Base-by-base conservation (phyloP, 1,284 basidiomycete species). In the Apiotrichum porosum region DNA sequence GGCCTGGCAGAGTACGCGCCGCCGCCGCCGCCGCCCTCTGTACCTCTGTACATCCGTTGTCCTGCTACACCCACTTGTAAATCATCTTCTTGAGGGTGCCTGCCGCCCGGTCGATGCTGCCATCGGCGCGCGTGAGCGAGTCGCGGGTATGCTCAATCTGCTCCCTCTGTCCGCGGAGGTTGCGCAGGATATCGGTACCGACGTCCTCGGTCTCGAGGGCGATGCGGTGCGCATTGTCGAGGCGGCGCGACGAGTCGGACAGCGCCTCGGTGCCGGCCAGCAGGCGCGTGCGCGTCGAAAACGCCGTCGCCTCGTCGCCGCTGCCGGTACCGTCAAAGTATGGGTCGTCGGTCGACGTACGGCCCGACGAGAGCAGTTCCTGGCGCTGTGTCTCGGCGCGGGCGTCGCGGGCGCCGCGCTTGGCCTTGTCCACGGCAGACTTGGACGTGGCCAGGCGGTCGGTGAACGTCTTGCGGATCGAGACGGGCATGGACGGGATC, bases 131-230 rank as follows among this genome's bases (percentile, higher is more conserved):
- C 32, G 74, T 72, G 30, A 81, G 73, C 76, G 63, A 70, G 73
- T 91, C 87, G 63, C 94, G 78, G 18, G 93, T 82, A 66, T 95
- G 87, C 76, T 95, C 87, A 57, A 98, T 93, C 75, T 94, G 92
- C 69, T 97, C 95, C 55, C 95, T 76, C 75, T 99, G 95, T 3
- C 80, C 77, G 42, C 91, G 76, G 54, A 99, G 77, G 65, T 88
- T 91, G 62, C 84, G 73, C 54, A 99, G 69, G 63, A 99, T 97
- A 60, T 91, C 91, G 13, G 91, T 84, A 10, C 95, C 95, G 31
- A 97, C 84, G 62, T 89, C 84, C 74, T 98, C 95, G 9, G 95
- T 97, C 77, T 98, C 93, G 22, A 98, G 76, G 8, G 94, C 94
- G 37, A 98, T 82, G 19, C 91, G 80, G 56, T 97, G 90, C 17